Conservation (phyloP, 371 early-diverging fungal species). For the Haplosporangium sp. region DNA sequence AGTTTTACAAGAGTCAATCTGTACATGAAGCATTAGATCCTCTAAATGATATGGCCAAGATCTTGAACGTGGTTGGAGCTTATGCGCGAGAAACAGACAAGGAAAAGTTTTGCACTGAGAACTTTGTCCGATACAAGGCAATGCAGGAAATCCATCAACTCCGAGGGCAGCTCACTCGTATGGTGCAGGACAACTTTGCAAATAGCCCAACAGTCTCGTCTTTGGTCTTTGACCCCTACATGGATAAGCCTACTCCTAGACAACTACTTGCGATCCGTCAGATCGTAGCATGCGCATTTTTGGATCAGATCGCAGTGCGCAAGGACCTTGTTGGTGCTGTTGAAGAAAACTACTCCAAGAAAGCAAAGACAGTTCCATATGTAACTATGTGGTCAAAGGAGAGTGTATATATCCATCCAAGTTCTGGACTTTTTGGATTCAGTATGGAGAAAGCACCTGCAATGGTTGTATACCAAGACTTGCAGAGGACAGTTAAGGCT, state of each 20-base stretch:
- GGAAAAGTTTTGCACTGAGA: constrained; percentile 78
- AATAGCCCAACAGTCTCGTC: constrained; percentile 39
- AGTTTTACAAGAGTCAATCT: constrained; percentile 64
- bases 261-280: constrained; percentile 85
- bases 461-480: constrained; percentile 81
- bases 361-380: constrained; percentile 72
- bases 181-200: constrained; percentile 79
- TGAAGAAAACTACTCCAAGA: constrained; percentile 61
- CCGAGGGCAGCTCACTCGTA: constrained; percentile 84
- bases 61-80: constrained; percentile 90
- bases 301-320: constrained; percentile 91
- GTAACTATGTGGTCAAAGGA: constrained; percentile 85
- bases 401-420: constrained; percentile 81
- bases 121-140: constrained; percentile 91
- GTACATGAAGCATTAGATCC: constrained; percentile 79
- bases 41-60: constrained; percentile 84
- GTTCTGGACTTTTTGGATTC: constrained; percentile 69
- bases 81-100: constrained; percentile 85
- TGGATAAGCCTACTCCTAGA: constrained; percentile 80
- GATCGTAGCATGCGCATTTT: constrained; percentile 88
- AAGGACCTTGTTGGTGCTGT: constrained; percentile 76
- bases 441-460: constrained; percentile 79
- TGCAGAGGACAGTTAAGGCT: constrained; percentile 57
- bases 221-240: constrained; percentile 59
- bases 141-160: constrained; percentile 94